phyloP scores from a whole-genome alignment of 495 filamentous ascomycete species.

The Chaetomium fimeti region DNA sequence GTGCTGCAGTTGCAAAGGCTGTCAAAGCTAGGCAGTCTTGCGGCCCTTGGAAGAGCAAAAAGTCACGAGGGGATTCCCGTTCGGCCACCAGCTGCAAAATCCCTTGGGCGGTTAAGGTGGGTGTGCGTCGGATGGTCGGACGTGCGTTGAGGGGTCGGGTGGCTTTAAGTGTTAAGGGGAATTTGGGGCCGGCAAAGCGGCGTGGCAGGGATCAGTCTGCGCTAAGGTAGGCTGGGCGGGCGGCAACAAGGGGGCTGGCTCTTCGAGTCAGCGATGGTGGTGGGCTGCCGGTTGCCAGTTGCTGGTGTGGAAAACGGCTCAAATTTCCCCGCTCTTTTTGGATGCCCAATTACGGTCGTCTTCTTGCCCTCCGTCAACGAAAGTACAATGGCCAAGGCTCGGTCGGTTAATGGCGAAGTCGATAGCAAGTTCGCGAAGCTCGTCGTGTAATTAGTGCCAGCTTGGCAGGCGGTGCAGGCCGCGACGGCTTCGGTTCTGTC shows the following conservation, averaged over 20 bases:
- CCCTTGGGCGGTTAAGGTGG: constrained; percentile 27
- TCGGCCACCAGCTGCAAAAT: constrained; percentile 8
- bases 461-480: constrained; percentile 32
- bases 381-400: constrained; percentile 19
- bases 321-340: constrained; percentile 27
- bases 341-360: constrained; percentile 17
- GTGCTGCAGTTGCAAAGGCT: constrained; percentile 22
- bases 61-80: constrained; percentile 3
- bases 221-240: constrained; percentile 27
- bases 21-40: constrained; percentile 24
- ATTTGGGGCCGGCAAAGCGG: constrained; percentile 19
- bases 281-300: constrained; percentile 5
- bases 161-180: constrained; percentile 20
- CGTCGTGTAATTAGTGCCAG: constrained; percentile 28
- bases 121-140: constrained; percentile 9
- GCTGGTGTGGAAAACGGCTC: constrained; percentile 22
- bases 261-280: constrained; percentile 31
- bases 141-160: constrained; percentile 33
- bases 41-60: constrained; percentile 11
- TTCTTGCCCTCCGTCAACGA: constrained; percentile 11
- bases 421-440: constrained; percentile 18
- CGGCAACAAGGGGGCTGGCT: constrained; percentile 32
- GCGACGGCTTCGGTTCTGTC: neutral
- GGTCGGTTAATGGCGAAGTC: constrained; percentile 23
- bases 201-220: constrained; percentile 26